A percentile compares a stretch with the other conserved stretches of the same genome.
Evolutionary conservation across 768 basidiomycete genomes (phyloP).

Genomic region (Boletus sensibilis): DNA sequence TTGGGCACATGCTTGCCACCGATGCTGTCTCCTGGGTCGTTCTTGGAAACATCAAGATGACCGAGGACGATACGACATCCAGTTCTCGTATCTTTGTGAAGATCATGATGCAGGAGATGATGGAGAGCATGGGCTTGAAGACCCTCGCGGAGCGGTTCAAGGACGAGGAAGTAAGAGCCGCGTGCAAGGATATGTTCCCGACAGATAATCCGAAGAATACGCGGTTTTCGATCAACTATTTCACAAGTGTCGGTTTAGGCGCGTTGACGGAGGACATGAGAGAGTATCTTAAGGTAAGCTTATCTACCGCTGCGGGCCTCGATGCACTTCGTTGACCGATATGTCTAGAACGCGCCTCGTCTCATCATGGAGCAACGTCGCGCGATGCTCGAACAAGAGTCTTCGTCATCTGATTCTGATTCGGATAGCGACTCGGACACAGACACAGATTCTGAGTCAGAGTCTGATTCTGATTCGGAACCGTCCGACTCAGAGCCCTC

Average conservation of each 20-base stretch:
- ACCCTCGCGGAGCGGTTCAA: slow-evolving; percentile 84
- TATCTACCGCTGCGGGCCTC: background rate
- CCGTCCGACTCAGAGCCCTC: slow-evolving; percentile 40
- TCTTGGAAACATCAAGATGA: slow-evolving; percentile 83
- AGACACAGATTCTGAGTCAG: slow-evolving; percentile 38
- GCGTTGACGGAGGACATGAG: slow-evolving; percentile 94
- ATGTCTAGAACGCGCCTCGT: slow-evolving; percentile 79
- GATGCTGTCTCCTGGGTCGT: slow-evolving; percentile 91
- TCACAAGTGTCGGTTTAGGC: slow-evolving; percentile 92
- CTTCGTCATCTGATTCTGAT: slow-evolving; percentile 43
- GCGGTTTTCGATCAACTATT: slow-evolving; percentile 95
- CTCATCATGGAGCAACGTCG: slow-evolving; percentile 94
- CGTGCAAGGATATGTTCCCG: slow-evolving; percentile 88
- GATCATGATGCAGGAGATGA: slow-evolving; percentile 93
- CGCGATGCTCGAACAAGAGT: slow-evolving; percentile 74
- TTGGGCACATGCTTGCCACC: slow-evolving; percentile 84
- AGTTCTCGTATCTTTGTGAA: slow-evolving; percentile 97
- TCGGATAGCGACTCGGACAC: slow-evolving; percentile 35
- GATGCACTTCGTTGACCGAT: slow-evolving; percentile 2
- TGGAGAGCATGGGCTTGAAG: slow-evolving; percentile 91
- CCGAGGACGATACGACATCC: slow-evolving; percentile 96
- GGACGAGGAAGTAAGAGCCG: slow-evolving; percentile 75
- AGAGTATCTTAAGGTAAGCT: slow-evolving; percentile 84
- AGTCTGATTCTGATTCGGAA: slow-evolving; percentile 40
- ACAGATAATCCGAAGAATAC: slow-evolving; percentile 96